Conservation (phyloP, 805 yeast species). For the Barnettozyma wickerhamii region DNA sequence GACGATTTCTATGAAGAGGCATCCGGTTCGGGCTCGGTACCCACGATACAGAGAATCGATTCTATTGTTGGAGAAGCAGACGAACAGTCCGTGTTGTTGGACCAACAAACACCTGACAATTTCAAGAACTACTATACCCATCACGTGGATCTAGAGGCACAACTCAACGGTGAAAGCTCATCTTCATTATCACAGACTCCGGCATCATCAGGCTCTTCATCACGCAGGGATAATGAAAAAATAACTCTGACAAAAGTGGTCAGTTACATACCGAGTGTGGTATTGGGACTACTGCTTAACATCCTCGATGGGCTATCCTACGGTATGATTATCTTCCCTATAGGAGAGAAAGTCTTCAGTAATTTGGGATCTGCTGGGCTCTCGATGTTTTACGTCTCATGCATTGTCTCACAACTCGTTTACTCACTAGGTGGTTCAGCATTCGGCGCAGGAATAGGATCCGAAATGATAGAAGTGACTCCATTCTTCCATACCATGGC, state of each 20-base stretch:
- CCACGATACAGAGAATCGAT: not conserved
- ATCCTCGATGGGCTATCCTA: slow-evolving; percentile 91
- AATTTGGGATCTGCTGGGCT: slow-evolving; percentile 83
- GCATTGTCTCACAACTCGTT: slow-evolving; percentile 84
- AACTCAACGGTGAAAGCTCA: not conserved
- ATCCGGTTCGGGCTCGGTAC: not conserved
- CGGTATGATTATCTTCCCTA: slow-evolving; percentile 97
- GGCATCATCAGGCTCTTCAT: not conserved
- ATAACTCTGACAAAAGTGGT: slow-evolving; percentile 14
- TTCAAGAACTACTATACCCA: slow-evolving; percentile 1
- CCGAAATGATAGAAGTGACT: slow-evolving; percentile 98
- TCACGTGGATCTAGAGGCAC: slow-evolving; percentile 10
- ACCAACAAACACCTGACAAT: not conserved
- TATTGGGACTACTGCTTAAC: slow-evolving; percentile 79
- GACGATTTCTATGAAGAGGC: slow-evolving; percentile 36
- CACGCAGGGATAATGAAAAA: slow-evolving; percentile 1
- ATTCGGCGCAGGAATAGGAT: slow-evolving; percentile 87
- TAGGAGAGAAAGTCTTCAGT: slow-evolving; percentile 73
- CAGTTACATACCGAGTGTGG: slow-evolving; percentile 63
- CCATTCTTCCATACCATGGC: slow-evolving; percentile 98
- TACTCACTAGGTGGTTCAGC: slow-evolving; percentile 89
- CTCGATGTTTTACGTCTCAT: slow-evolving; percentile 90
- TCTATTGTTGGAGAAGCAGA: slow-evolving; percentile 1
- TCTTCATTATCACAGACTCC: not conserved
- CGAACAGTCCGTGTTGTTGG: slow-evolving; percentile 1